Evolutionary conservation across 768 basidiomycete genomes (phyloP).

Genomic region (Rubroboletus pulcherrimus): DNA sequence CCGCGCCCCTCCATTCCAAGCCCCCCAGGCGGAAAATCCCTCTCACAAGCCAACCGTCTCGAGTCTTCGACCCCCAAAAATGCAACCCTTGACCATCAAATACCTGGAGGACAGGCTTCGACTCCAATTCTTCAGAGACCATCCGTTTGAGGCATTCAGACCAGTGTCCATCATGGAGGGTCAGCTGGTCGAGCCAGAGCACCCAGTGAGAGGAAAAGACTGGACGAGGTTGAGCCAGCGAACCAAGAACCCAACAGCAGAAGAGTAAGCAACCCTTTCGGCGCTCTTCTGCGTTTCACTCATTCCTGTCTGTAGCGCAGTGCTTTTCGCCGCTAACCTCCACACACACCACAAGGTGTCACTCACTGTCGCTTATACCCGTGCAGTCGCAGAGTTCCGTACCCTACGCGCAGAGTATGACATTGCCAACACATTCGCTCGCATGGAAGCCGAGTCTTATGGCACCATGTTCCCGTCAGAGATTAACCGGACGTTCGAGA

Average conservation of each 20-base stretch:
- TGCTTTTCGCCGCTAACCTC: conserved; percentile 78
- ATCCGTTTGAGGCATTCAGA: conserved; percentile 93
- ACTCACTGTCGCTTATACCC: conserved; percentile 75
- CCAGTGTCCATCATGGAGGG: conserved; percentile 74
- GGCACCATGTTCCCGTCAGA: conserved; percentile 67
- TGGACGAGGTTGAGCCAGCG: conserved; percentile 85
- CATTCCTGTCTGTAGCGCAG: conserved; percentile 47
- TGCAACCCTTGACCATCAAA: conserved; percentile 55
- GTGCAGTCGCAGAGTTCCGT: conserved; percentile 82
- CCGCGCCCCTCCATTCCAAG: conserved; percentile 54
- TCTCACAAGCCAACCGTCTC: conserved; percentile 23
- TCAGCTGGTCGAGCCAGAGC: conserved; percentile 49
- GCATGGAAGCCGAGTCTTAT: conserved; percentile 72
- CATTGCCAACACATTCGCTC: conserved; percentile 70
- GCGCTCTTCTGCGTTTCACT: conserved; percentile 2
- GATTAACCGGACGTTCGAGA: conserved; percentile 56
- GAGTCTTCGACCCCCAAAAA: conserved; percentile 35
- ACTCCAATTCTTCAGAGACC: conserved; percentile 90
- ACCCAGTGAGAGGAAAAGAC: conserved; percentile 50
- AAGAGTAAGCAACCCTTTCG: conserved; percentile 66
- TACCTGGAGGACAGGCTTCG: conserved; percentile 87
- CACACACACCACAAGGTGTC: conserved; percentile 59
- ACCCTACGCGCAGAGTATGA: conserved; percentile 82
- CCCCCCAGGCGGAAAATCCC: conserved; percentile 39
- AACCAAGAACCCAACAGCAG: conserved; percentile 76